phyloP scores from a whole-genome alignment of 169 alveolate species.

The Theileria annulata region DNA sequence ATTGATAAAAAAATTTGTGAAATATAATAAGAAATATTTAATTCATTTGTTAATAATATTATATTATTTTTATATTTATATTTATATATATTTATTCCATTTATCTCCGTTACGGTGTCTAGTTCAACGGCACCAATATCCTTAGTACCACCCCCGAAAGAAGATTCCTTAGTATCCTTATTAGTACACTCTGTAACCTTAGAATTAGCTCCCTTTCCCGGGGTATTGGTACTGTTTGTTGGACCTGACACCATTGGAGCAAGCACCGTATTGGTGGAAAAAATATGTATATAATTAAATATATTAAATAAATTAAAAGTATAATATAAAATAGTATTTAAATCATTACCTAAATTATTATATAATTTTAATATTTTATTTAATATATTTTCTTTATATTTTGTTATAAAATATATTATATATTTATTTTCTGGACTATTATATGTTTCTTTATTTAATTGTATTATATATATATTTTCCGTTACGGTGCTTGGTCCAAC shows the following conservation, averaged over 20 bases:
- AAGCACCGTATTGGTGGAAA: no score
- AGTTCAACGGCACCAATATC: neutral
- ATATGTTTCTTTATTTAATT: conserved; percentile 30
- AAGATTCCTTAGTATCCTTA: neutral
- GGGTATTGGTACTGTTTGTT: neutral
- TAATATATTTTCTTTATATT: neutral
- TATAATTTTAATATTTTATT: neutral
- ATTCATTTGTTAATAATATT: neutral
- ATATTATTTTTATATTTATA: neutral
- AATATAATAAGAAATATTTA: neutral
- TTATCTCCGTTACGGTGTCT: neutral
- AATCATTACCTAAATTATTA: neutral
- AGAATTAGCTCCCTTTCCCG: no score
- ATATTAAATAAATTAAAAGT: neutral
- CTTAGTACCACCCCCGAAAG: neutral
- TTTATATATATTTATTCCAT: neutral
- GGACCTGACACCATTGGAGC: no score
- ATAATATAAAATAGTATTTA: neutral
- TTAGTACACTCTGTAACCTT: no score
- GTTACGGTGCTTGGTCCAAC: no score
- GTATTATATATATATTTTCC: conserved; percentile 46
- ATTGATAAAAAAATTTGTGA: neutral
- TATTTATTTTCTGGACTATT: conserved; percentile 47
- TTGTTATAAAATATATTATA: conserved; percentile 36
- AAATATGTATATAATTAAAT: neutral